Evolutionary conservation across 345 rosid genomes (phyloP).

Genomic region (Brassica nigra): DNA sequence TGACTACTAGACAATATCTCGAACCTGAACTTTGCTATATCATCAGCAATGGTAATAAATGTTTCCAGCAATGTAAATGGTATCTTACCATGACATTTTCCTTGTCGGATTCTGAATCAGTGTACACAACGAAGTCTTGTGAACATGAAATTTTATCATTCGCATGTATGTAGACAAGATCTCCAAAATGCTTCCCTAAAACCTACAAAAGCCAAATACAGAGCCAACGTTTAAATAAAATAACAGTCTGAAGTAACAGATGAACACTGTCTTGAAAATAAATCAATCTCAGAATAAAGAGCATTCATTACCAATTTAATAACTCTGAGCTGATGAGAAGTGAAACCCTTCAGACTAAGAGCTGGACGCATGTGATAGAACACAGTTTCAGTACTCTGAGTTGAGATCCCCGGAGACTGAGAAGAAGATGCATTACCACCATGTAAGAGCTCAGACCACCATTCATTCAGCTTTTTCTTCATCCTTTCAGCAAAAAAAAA

Average conservation of each 20-base stretch:
- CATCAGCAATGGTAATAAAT: not conserved
- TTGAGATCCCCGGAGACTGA: no score
- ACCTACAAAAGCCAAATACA: conserved; percentile 48
- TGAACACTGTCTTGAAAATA: not conserved
- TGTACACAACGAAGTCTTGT: conserved; percentile 63
- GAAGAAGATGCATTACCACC: conserved; percentile 33
- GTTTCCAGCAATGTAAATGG: not conserved
- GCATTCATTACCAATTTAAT: conserved; percentile 56
- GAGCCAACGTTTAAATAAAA: not conserved
- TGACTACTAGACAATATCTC: not conserved
- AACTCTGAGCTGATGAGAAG: conserved; percentile 77
- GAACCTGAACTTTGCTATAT: conserved; percentile 14
- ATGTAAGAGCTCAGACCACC: conserved; percentile 59
- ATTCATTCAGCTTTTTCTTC: conserved; percentile 61
- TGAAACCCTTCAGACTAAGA: conserved; percentile 63
- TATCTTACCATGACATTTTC: conserved; percentile 66
- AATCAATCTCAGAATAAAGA: conserved; percentile 1
- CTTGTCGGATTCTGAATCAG: conserved; percentile 63
- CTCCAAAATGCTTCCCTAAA: conserved; percentile 65
- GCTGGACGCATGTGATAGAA: conserved; percentile 79
- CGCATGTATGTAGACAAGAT: conserved; percentile 56
- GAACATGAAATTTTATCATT: conserved; percentile 44
- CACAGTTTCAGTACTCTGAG: conserved; percentile 43
- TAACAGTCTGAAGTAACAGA: not conserved
- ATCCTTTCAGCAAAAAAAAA: conserved; percentile 72